phyloP scores from a whole-genome alignment of 2,329 filamentous ascomycete species.

The Diaporthe citrichinensis region DNA sequence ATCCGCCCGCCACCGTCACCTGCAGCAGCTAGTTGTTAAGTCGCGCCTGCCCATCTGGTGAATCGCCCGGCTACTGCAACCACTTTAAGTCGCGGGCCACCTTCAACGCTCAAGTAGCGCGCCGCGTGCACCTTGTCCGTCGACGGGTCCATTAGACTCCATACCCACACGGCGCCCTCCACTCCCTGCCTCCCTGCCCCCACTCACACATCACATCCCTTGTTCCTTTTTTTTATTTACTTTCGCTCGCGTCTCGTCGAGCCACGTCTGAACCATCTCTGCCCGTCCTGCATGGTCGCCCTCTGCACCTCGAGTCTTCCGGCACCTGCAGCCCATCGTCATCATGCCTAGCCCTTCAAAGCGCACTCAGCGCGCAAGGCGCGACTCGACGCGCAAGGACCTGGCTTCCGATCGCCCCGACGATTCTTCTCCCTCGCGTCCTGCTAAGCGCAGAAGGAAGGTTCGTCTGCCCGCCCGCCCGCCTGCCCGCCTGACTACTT shows the following conservation, averaged over 20 bases:
- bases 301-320: conserved; percentile 21
- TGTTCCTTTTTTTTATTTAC: conserved; percentile 38
- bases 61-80: conserved; percentile 29
- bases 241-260: conserved; percentile 21
- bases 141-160: conserved; percentile 20
- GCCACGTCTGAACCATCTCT: conserved; percentile 18
- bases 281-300: conserved; percentile 38
- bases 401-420: conserved; percentile 51
- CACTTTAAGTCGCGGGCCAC: conserved; percentile 30
- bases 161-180: conserved; percentile 25
- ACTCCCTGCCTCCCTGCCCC: conserved; percentile 38
- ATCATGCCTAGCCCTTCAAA: conserved; percentile 51
- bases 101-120: conserved; percentile 10
- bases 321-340: conserved; percentile 33
- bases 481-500: conserved; percentile 36
- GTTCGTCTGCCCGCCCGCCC: conserved; percentile 52
- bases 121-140: conserved; percentile 3
- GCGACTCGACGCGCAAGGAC: conserved; percentile 51
- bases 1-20: conserved; percentile 9
- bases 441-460: conserved; percentile 76
- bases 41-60: conserved; percentile 2
- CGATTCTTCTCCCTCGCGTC: conserved; percentile 71
- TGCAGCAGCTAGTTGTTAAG: conserved; percentile 8
- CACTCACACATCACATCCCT: conserved; percentile 34
- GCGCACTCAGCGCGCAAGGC: conserved; percentile 50